Conservation (phyloP, 106 monocot genomes). For the Dendrobium officinale region DNA sequence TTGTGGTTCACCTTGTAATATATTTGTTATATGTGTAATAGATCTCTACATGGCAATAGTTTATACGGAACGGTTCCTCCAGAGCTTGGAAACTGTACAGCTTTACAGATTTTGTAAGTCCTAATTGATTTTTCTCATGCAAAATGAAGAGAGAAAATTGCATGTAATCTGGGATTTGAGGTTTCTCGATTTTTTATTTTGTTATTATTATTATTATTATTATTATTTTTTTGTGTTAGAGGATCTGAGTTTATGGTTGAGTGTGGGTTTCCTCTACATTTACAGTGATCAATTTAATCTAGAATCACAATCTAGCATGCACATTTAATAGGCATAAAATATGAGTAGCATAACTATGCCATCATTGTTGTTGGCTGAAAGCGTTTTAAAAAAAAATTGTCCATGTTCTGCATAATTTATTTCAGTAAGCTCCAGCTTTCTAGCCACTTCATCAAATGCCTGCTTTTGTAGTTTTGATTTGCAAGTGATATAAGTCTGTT, state of each 20-base stretch:
- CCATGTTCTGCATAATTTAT: background rate
- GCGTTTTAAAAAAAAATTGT: background rate
- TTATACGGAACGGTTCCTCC: conserved; percentile 87
- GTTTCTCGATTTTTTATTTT: background rate
- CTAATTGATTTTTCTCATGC: background rate
- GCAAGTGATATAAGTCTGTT: background rate
- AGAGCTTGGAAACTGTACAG: conserved; percentile 80
- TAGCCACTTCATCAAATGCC: background rate
- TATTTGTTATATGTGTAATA: conserved; percentile 16
- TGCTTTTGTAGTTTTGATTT: background rate
- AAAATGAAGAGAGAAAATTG: background rate
- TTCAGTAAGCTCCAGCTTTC: background rate
- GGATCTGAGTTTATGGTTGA: background rate
- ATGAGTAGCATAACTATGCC: background rate
- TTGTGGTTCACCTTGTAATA: background rate
- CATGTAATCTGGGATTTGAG: background rate
- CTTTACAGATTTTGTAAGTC: conserved; percentile 79
- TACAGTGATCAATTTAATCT: background rate
- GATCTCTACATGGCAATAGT: conserved; percentile 82
- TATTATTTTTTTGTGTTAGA: background rate
- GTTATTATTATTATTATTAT: no score
- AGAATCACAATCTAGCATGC: background rate
- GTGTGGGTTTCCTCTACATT: background rate
- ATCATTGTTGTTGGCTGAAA: conserved; percentile 2
- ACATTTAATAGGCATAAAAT: background rate